Percentiles rank a stretch among this genome's conserved stretches.
Evolutionary conservation across 768 basidiomycete genomes (phyloP).

Genomic region (Podaxis rugospora): DNA sequence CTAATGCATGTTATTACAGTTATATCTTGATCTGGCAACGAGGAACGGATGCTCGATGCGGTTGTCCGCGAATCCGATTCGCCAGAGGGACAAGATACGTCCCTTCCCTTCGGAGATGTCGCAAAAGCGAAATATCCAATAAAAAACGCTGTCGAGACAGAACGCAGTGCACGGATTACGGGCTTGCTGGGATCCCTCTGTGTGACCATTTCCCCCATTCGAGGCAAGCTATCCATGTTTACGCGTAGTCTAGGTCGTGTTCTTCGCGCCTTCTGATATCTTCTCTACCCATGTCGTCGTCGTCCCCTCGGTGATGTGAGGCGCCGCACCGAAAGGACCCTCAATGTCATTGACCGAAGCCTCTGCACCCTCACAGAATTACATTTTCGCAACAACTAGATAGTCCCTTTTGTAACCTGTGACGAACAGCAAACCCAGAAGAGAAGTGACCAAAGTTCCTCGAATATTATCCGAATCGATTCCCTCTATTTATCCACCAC

Average conservation of each 20-base stretch:
- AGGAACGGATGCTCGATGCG: background rate
- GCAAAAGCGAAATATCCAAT: background rate
- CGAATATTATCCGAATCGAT: slow-evolving; percentile 1
- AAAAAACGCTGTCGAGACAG: background rate
- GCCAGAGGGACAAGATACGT: background rate
- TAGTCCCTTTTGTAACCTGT: background rate
- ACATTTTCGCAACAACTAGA: background rate
- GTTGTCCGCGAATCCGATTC: background rate
- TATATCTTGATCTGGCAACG: background rate
- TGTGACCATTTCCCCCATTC: background rate
- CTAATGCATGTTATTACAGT: background rate
- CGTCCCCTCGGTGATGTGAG: background rate
- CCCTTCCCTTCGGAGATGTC: slow-evolving; percentile 1
- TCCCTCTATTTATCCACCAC: background rate
- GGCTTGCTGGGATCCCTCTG: background rate
- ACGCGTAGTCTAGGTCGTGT: background rate
- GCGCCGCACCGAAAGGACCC: background rate
- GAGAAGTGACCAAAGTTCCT: background rate
- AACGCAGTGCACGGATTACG: background rate
- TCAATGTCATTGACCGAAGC: background rate
- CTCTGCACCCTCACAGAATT: background rate
- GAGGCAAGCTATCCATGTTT: background rate
- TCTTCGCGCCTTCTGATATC: background rate
- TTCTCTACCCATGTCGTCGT: background rate
- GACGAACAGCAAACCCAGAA: background rate